Base-by-base conservation (phyloP, 768 basidiomycete genomes). In the Leucocoprinus birnbaumii region DNA sequence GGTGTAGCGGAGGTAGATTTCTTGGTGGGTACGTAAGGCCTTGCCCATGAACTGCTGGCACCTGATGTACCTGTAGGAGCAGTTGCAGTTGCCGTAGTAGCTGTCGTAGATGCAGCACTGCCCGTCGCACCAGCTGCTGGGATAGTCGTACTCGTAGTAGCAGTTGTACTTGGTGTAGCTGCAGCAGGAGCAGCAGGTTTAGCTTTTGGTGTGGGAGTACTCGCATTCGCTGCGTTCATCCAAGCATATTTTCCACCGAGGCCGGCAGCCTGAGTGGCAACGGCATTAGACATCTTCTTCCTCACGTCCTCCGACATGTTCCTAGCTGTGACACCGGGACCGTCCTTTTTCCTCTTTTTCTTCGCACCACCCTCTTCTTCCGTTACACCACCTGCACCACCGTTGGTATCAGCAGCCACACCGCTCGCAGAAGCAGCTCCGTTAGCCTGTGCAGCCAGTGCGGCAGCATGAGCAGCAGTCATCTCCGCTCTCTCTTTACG, bases 281-380 rank as follows among this genome's bases (percentile, higher is more conserved):
- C 89, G 21, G 88, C 88, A 67, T 96, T 93, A 31, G 87, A 89
- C 85, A 94, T 85, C 67, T 91, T 93, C 78, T 95, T 95, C 61
- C 86, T 76, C 62, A 92, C 88, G 62, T 94, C 93, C 68, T 94
- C 93, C 4, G 86, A 87, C 89, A 95, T 91, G 65, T 93, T 94
- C 54, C 88, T 75, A 52, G 91, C 90, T 0, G 89, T 89, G 10
- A 91, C 87, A 10, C 90, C 88, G 0, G 91, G 89, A 0, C 88
- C 88, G 27, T 91, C 90, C 65, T 87, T 86, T 67, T 91, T 91
- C 69, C 87, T 82, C 71, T 90, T 91, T 73, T 88, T 91, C 71
- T 86, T 85, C 48, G 79, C 80, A 34, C 75, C 78, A 1, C 75
- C 80, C 3, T 80, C 82, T 13, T 45, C 56, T 24, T 52, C 59